Evolutionary conservation across 306 rosid genomes (phyloP).

Genomic region (Sindora glabra): DNA sequence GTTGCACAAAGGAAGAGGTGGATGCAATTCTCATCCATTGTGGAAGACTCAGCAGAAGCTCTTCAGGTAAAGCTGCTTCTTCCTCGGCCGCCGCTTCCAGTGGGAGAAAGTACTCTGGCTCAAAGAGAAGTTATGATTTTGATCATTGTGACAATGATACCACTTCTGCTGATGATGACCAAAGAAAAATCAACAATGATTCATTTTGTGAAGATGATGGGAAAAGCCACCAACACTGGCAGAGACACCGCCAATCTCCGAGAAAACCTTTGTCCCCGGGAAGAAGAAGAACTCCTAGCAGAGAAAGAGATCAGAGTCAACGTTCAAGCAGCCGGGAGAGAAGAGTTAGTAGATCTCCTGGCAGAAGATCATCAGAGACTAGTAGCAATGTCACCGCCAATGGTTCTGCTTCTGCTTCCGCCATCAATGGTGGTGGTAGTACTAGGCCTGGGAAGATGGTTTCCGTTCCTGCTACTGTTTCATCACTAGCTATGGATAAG

Average conservation of each 20-base stretch:
- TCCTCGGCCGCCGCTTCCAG: constrained; percentile 35
- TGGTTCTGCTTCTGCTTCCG: constrained; percentile 4
- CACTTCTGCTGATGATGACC: constrained; percentile 32
- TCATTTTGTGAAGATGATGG: constrained; percentile 39
- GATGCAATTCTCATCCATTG: constrained; percentile 93
- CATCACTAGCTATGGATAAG: constrained; percentile 74
- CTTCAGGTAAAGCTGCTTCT: constrained; percentile 65
- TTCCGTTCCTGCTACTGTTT: constrained; percentile 84
- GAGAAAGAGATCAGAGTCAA: constrained; percentile 72
- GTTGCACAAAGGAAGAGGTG: constrained; percentile 88
- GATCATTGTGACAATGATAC: constrained; percentile 42
- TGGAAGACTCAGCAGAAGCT: constrained; percentile 89
- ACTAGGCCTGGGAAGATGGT: constrained; percentile 83
- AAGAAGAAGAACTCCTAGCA: constrained; percentile 88
- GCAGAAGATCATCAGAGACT: constrained; percentile 48
- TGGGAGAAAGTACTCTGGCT: constrained; percentile 79
- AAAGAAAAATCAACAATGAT: constrained; percentile 19
- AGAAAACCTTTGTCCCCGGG: constrained; percentile 48
- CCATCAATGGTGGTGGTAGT: constrained; percentile 5
- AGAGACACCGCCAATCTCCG: constrained; percentile 40
- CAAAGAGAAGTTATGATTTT: constrained; percentile 71
- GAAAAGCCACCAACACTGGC: constrained; percentile 43
- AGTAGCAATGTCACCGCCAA: not conserved
- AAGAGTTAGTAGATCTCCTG: constrained; percentile 83
- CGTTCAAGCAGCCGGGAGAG: constrained; percentile 75